Evolutionary conservation across 257 asterid genomes (phyloP), one percentile per base, ranked within the genome.

Genomic region (Solanum bukasovii): DNA sequence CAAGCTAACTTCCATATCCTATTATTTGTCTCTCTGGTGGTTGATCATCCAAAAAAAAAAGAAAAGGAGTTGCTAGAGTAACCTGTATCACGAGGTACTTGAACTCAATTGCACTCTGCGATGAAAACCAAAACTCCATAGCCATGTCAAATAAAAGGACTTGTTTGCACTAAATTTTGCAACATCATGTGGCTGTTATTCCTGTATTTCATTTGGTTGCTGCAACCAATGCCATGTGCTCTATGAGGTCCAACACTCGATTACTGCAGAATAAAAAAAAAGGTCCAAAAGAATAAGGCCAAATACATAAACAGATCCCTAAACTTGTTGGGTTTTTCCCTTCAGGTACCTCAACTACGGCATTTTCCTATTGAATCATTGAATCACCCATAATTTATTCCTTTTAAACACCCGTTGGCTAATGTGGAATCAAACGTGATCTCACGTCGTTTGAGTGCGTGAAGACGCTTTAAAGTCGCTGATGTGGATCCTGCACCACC

Each of bases 221-320:
- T n/a, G 95, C 95, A 85, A 97, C 99, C 92, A 96, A 87, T 71
- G 98, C 98, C 97, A 96, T 94, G 87, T 95, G 98, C 95, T 92
- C 99, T 33, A 94, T 94, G 90, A 95, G 93, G 93, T 96, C 98
- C 97, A 95, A 90, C 79, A 96, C 98, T 61, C 98, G 94, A 90
- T 93, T 94, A 91, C 99, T 92, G 92, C 77, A 89, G 77, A 68
- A 74, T 72, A 1, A 20, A 56, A 72, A 70, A 18, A 77, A 46
- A 5, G 18, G 29, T 20, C 13, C n/a, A 38, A 18, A 74, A 37
- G 14, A 82, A 83, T 44, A 44, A 31, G 33, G 33, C 33, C 33
- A 31, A 31, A 31, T 31, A 31, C 33, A 31, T 31, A 31, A 31
- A 31, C 33, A 31, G 33, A 31, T 31, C 2, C 33, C 33, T 31